Evolutionary conservation across 768 basidiomycete genomes (phyloP), one percentile per base, ranked within the genome.

Genomic region (Agaricus subrufescens): DNA sequence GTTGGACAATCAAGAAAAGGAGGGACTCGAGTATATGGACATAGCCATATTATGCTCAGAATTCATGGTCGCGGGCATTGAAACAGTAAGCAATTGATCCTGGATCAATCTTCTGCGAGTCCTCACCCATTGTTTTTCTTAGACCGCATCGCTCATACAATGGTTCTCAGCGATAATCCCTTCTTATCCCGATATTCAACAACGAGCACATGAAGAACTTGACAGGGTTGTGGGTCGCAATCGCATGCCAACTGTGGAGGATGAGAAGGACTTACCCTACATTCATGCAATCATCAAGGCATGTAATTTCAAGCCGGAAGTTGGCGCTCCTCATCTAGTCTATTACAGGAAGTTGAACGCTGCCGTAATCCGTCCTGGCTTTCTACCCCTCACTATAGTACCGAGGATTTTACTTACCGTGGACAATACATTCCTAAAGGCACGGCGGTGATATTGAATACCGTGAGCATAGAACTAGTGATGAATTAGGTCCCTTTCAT

Each of bases 41-140:
- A 72, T 75, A 66, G 46, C 65, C 7, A 75, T 77, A 31, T 63
- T 79, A 14, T 69, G 71, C 19, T 64, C 73, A 3, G 74, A 70
- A 3, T 77, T 78, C 58, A 76, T 73, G 67, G 72, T 77, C 10
- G 77, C 73, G 3, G 77, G 77, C 11, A 72, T 78, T n/a, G 71
- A 78, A 54, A 71, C 77, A 14, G 52, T 53, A 25, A 30, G 76
- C 75, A 25, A 19, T 67, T 61, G 4, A 14, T 25, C 42, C 60
- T 47, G 40, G 19, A 4, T 6, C 31, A 30, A 42, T 31, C 7
- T 46, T 38, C 19, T 11, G 15, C 2, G 29, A 44, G 45, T 9
- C 8, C 26, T 46, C 25, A 7, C 3, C 23, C n/a, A n/a, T 40
- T 40, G 37, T 26, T 26, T 39, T 43, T 50, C 8, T n/a, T 37